Evolutionary conservation across 139 green algal genomes (phyloP), one percentile per base, ranked within the genome.

Genomic region (Haematococcus lacustris): DNA sequence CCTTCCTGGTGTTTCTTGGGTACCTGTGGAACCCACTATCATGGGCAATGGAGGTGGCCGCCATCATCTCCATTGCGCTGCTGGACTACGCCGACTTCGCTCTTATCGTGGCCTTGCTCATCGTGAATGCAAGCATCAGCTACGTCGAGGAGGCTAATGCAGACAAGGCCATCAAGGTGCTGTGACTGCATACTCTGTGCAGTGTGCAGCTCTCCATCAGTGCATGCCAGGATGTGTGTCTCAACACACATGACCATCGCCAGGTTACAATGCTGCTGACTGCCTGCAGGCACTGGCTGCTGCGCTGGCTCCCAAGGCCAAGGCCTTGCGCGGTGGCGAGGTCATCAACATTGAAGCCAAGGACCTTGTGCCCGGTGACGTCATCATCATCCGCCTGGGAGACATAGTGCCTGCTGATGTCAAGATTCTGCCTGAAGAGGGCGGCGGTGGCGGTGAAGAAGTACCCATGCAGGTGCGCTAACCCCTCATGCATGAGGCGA

Each of bases 331-430:
- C 32, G 78, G 92, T 70, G 86, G 85, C 28, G 71, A 84, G 35
- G 66, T 88, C 28, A 40, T 74, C 13, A 84, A 77, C 0, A 80
- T 94, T 3, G 83, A 91, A 21, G 85, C 86, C 0, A 21, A 78
- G 0, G 66, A 87, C 0, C 78, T 96, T 26, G 91, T 95, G 21
- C 86, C 86, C 6, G 86, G 86, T 37, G 92, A 97, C 79, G 75
- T 97, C 9, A 81, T 97, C 41, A 76, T 92, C 35, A 78, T 96
- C 28, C 80, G 81, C 33, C 75, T 94, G 32, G 92, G 91, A 28
- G 87, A 95, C 65, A 87, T 96, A 32, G 85, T 97, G 6, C 90
- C 92, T 3, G 91, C 92, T 1, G 92, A 97, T 73, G 78, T 91
- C 53, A 96, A 96, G 73, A 80, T 97, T 3, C 77, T 97, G 72